Evolutionary conservation across 1,284 basidiomycete species (phyloP).

Genomic region (Boletus austroedulis): DNA sequence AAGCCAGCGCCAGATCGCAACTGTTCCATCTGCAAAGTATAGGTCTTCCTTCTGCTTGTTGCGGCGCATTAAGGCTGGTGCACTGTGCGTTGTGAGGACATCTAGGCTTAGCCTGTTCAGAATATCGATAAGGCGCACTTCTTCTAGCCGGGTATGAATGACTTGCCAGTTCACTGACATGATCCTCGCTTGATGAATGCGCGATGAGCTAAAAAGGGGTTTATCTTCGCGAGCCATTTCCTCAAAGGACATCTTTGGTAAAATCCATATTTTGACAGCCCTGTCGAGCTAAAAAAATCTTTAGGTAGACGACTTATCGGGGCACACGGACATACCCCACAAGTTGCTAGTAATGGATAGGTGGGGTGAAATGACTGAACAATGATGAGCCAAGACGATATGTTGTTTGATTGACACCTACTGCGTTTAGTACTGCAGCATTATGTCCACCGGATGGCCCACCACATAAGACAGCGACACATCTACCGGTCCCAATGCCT

Average conservation of each 20-base stretch:
- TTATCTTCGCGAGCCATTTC: constrained; percentile 63
- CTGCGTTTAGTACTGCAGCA: constrained; percentile 63
- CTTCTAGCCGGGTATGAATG: neutral
- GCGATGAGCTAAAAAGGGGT: constrained; percentile 64
- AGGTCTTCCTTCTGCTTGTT: constrained; percentile 32
- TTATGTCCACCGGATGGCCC: constrained; percentile 68
- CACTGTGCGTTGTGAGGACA: constrained; percentile 58
- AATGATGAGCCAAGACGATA: constrained; percentile 8
- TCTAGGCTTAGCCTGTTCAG: constrained; percentile 55
- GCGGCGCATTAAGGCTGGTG: constrained; percentile 52
- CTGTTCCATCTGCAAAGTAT: constrained; percentile 47
- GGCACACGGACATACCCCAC: constrained; percentile 51
- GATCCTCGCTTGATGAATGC: constrained; percentile 63
- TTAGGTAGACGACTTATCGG: constrained; percentile 7
- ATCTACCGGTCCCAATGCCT: constrained; percentile 59
- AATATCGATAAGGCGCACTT: neutral
- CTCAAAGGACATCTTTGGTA: constrained; percentile 36
- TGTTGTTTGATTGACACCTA: constrained; percentile 33
- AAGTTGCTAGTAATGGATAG: constrained; percentile 65
- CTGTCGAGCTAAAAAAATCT: constrained; percentile 55
- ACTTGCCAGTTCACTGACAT: constrained; percentile 59
- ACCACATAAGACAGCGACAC: constrained; percentile 61
- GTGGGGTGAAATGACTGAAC: constrained; percentile 61
- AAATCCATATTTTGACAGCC: constrained; percentile 67
- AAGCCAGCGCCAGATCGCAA: constrained; percentile 67